phyloP scores from a whole-genome alignment of 2,329 filamentous ascomycete genomes.

The Endothia cerciana region DNA sequence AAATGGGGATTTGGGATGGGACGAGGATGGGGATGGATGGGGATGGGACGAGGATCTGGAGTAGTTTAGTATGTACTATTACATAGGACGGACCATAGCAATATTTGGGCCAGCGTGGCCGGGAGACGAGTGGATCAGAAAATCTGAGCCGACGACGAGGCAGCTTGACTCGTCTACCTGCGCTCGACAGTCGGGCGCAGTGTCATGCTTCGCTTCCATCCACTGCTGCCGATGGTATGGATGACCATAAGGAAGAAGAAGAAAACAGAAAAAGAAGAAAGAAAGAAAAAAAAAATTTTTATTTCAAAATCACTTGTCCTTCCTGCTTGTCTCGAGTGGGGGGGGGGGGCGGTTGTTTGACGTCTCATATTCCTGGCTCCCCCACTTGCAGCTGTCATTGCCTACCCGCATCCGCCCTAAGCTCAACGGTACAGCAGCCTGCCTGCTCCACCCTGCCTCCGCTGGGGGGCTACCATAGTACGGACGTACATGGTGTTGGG shows the following conservation, averaged over 20 bases:
- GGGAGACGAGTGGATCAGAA: not conserved
- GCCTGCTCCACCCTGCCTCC: not conserved
- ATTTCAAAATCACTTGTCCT: not conserved
- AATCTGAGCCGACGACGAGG: not conserved
- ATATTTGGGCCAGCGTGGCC: not conserved
- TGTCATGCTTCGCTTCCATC: not conserved
- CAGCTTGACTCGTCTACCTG: not conserved
- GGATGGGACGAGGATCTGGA: not conserved
- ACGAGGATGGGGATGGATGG: not conserved
- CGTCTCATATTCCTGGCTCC: not conserved
- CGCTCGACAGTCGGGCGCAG: not conserved
- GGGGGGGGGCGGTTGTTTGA: not conserved
- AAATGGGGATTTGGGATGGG: not conserved
- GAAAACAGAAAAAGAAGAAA: not conserved
- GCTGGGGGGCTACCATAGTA: not conserved
- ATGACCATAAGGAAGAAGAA: not conserved
- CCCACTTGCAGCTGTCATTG: not conserved
- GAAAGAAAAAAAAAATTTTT: not conserved
- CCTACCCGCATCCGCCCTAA: conserved; percentile 5
- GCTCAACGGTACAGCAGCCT: conserved; percentile 6
- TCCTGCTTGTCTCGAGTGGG: not conserved
- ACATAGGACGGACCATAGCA: not conserved
- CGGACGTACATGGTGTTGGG: not conserved
- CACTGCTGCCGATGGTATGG: too few species aligned
- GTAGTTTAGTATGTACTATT: not conserved